Conservation (phyloP, 148 eudicot species). For the Mesembryanthemum crystallinum region DNA sequence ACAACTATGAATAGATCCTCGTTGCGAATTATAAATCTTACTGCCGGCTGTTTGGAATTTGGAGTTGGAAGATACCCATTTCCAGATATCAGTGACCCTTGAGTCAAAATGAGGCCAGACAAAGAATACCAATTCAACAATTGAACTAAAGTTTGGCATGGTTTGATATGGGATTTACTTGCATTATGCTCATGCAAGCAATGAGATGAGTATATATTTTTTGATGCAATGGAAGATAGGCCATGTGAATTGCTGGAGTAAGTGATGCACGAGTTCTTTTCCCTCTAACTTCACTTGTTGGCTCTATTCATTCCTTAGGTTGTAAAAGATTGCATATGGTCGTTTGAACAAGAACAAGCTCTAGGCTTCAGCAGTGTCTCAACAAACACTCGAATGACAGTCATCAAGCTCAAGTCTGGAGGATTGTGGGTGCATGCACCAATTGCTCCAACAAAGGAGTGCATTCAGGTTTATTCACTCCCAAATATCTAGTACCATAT, state of each 20-base stretch:
- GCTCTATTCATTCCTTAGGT: conserved; percentile 38
- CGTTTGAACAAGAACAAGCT: conserved; percentile 98
- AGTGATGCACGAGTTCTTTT: not conserved
- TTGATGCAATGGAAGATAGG: not conserved
- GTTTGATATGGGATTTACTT: not conserved
- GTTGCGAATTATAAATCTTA: not conserved
- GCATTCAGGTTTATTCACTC: conserved; percentile 66
- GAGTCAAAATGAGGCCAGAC: too few relatives aligned
- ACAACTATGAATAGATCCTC: not conserved
- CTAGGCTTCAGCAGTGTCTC: conserved; percentile 98
- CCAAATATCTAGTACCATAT: not conserved
- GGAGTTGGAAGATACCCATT: too few relatives aligned
- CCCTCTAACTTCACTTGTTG: not conserved
- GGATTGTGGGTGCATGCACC: conserved; percentile 99
- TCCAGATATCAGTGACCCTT: too few relatives aligned
- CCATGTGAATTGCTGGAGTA: not conserved
- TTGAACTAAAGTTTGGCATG: not conserved
- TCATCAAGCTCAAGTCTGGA: conserved; percentile 94
- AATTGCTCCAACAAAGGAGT: conserved; percentile 95
- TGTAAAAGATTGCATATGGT: conserved; percentile 80
- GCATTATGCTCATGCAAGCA: not conserved
- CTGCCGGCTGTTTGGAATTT: too few relatives aligned
- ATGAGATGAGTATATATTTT: not conserved
- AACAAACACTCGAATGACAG: conserved; percentile 93
- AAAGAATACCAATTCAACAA: not conserved